A percentile compares a stretch with the other conserved stretches of the same genome.
These are phyloP conservation scores for Basidioascus undulatus DNA, from an alignment of 768 basidiomycete genomes.

Conservation along the genomic window DNA sequence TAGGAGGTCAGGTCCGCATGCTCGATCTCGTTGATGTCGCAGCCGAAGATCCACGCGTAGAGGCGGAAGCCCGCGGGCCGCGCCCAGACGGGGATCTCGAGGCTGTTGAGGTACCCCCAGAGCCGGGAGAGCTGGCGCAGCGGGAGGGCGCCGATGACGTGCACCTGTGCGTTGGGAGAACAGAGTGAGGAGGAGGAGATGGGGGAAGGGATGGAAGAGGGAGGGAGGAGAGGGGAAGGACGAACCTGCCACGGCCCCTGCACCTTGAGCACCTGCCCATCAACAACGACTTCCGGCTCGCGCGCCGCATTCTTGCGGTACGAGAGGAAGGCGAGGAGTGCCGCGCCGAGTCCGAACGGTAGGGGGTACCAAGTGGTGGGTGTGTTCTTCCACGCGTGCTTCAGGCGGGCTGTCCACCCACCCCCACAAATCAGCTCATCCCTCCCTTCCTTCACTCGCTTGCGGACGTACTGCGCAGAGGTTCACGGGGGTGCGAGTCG, in stretches of 20 bases:
- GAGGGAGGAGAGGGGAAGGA: slow-evolving; percentile 1
- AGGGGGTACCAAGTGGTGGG: slow-evolving; percentile 91
- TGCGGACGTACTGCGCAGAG: too few relatives aligned
- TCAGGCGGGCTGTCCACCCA: slow-evolving; percentile 23
- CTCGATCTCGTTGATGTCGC: slow-evolving; percentile 79
- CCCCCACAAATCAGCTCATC: too few relatives aligned
- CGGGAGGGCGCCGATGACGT: slow-evolving; percentile 83
- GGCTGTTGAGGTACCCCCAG: slow-evolving; percentile 87
- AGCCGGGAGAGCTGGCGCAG: slow-evolving; percentile 83
- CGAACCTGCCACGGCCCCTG: slow-evolving; percentile 84
- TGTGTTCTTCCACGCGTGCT: slow-evolving; percentile 59
- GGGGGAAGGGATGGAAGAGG: background rate
- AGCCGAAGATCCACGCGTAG: slow-evolving; percentile 73
- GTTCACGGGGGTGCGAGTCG: too few relatives aligned
- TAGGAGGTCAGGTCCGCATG: slow-evolving; percentile 52
- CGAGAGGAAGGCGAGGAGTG: slow-evolving; percentile 57
- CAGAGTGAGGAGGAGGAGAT: background rate
- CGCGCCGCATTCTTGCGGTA: slow-evolving; percentile 31
- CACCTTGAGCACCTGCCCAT: slow-evolving; percentile 39
- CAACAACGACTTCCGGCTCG: slow-evolving; percentile 1
- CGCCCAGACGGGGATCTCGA: slow-evolving; percentile 83
- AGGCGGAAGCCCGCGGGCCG: slow-evolving; percentile 69
- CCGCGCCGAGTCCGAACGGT: slow-evolving; percentile 66
- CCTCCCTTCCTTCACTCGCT: too few relatives aligned
- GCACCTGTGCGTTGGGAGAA: slow-evolving; percentile 30